Evolutionary conservation across 2,329 filamentous ascomycete genomes (phyloP).

Genomic region (Eurotiales sp.): DNA sequence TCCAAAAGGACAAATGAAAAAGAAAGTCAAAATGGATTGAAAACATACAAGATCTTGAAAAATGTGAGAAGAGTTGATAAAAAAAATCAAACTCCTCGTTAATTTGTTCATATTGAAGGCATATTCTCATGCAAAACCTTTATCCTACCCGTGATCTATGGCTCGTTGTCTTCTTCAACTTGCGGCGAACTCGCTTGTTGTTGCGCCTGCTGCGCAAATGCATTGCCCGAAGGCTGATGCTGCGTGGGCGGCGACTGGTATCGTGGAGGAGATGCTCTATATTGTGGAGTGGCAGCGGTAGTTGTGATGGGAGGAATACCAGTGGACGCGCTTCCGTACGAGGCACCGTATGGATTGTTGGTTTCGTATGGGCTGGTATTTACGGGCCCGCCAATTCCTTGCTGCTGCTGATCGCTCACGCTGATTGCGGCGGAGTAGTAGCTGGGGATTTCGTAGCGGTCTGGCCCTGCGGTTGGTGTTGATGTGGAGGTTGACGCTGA

Average conservation of each 20-base stretch:
- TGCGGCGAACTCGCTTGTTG: not conserved
- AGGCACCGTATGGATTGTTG: conserved; percentile 7
- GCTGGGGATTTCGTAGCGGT: conserved; percentile 15
- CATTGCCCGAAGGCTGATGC: conserved; percentile 15
- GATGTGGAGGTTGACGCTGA: too few species aligned
- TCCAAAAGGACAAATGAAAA: too few species aligned
- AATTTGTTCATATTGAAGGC: too few species aligned
- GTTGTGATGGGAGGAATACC: not conserved
- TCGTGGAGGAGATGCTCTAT: conserved; percentile 10
- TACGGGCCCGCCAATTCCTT: too few species aligned
- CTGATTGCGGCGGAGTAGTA: conserved; percentile 12
- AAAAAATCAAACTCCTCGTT: too few species aligned
- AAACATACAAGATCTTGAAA: too few species aligned
- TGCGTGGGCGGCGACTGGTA: conserved; percentile 9
- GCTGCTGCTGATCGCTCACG: not conserved
- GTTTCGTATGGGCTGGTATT: conserved; percentile 8
- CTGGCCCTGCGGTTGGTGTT: not conserved
- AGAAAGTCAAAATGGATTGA: too few species aligned
- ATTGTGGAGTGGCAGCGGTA: conserved; percentile 2
- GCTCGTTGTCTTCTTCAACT: conserved; percentile 10
- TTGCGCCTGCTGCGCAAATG: conserved; percentile 20
- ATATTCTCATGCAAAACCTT: too few species aligned
- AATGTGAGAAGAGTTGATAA: too few species aligned
- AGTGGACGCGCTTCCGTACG: conserved; percentile 2
- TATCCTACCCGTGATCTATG: not conserved